Evolutionary conservation across 148 eudicot species (phyloP).

Genomic region (Heliosperma pusillum): DNA sequence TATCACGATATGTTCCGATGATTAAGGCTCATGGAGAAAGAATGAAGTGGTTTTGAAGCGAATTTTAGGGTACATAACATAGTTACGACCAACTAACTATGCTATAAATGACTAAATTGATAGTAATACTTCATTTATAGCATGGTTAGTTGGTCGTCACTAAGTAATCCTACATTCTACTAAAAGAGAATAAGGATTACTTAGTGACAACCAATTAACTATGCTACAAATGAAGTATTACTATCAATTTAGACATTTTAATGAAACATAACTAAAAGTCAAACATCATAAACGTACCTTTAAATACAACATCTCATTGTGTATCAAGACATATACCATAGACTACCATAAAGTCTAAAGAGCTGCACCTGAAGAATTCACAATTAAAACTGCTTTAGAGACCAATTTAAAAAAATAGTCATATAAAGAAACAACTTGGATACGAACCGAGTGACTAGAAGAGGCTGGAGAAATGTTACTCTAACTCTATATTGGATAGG

Average conservation of each 20-base stretch:
- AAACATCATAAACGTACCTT: neutral
- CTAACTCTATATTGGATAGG: neutral
- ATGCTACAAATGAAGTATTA: neutral
- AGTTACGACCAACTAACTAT: no score
- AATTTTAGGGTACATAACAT: no score
- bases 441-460: neutral
- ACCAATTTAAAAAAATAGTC: neutral
- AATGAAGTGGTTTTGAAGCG: no score
- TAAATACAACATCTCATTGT: neutral
- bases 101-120: no score
- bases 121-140: no score
- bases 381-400: neutral
- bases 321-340: neutral
- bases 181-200: neutral
- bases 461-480: neutral
- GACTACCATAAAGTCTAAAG: neutral
- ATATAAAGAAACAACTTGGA: neutral
- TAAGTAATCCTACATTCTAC: neutral
- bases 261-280: neutral
- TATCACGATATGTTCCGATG: no score
- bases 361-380: constrained; percentile 6
- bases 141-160: no score
- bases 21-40: no score
- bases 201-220: neutral
- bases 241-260: neutral